Evolutionary conservation across 192 early-diverging fungal genomes (phyloP).

Genomic region (Coemansia sp.): DNA sequence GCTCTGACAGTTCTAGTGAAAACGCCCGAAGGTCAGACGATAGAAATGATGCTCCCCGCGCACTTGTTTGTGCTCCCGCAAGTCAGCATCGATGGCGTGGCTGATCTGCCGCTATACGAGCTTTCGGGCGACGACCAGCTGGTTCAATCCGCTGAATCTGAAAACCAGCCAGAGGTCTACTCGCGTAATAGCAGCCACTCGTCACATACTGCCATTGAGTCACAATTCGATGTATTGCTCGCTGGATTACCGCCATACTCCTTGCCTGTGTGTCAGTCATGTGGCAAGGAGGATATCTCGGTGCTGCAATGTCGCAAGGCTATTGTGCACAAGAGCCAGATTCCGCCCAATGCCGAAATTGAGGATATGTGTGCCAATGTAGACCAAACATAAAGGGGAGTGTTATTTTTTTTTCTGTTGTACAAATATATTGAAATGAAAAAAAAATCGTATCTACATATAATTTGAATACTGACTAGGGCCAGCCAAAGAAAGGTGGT

Average conservation of each 20-base stretch:
- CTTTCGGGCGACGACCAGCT: constrained; percentile 10
- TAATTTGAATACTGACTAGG: neutral
- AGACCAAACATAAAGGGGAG: neutral
- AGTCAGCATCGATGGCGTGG: neutral
- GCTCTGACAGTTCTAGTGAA: constrained; percentile 13
- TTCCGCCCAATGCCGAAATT: constrained; percentile 13
- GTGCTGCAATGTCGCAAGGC: constrained; percentile 18
- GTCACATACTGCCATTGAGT: neutral
- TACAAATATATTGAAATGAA: neutral
- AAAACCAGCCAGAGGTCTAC: neutral
- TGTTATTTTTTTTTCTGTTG: neutral
- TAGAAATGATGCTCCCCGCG: constrained; percentile 21
- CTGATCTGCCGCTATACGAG: constrained; percentile 24
- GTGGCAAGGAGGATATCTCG: constrained; percentile 25
- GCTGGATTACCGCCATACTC: constrained; percentile 18
- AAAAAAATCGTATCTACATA: neutral
- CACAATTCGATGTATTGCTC: neutral
- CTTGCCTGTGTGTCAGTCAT: constrained; percentile 18
- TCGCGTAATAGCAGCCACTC: constrained; percentile 1
- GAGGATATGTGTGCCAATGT: constrained; percentile 13
- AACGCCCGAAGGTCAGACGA: constrained; percentile 13
- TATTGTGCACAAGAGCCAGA: constrained; percentile 12
- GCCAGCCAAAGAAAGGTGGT: constrained; percentile 3
- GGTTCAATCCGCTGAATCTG: constrained; percentile 11
- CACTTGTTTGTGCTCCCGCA: constrained; percentile 26